Base-by-base conservation (phyloP, 1,284 basidiomycete genomes). In the Gomphus sp. region DNA sequence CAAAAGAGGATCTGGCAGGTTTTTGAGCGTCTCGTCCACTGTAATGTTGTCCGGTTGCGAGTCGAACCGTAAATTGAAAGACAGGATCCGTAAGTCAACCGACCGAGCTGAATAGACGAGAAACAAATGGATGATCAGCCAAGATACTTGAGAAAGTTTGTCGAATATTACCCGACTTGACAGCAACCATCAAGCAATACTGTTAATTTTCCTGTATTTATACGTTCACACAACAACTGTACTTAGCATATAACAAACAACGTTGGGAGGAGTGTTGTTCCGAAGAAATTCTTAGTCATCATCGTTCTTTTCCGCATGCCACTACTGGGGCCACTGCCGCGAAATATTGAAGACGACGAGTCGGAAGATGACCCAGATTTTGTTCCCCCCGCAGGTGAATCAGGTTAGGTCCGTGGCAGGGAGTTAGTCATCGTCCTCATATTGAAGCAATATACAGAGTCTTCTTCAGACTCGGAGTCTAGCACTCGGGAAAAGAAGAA, bases 11-110 rank as follows among this genome's bases (percentile, higher is more conserved):
- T 79, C 73, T 11, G 72, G 71, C 4, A 82, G 71, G 1, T 69
- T 62, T 0, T 71, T 68, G 39, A 82, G 67, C 0, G 77, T 73
- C 60, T 80, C 66, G 56, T 73, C 66, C n/a, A 82, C 76, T 9
- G 77, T 72, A 45, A 79, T 76, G 48, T 71, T 73, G 67, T 82
- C 72, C 31, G 79, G 77, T 65, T 72, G 70, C 3, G 75, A 76
- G 67, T 84, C 81, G 62, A 73, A 82, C 25, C 81, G 77, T 25
- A 83, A 67, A 66, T 83, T 83, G 69, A 77, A 82, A 0, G 78
- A 75, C 7, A 74, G 73, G 48, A 81, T 61, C 33, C 78, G 74
- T 68, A 81, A 69, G 14, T 64, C 41, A 12, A 47, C 41, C 9
- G 47, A 18, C 6, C 56, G 37, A 6, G 33, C 56, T 36, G 54